These are phyloP conservation scores for Aspergillus ruber DNA, from an alignment of 2,329 filamentous ascomycete genomes.

Conservation along the genomic window DNA sequence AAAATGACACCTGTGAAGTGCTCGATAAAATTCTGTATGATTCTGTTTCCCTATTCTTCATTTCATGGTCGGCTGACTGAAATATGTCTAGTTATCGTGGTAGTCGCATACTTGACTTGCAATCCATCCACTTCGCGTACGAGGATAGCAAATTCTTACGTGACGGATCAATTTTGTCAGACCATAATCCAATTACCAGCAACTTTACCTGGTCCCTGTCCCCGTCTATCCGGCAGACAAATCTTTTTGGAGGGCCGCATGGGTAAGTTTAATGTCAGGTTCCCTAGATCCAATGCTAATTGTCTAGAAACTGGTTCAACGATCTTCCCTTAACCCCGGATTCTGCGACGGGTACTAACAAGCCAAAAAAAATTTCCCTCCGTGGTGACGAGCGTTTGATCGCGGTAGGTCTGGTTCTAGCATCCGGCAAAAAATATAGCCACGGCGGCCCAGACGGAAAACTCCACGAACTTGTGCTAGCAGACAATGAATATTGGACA, in stretches of 20 bases:
- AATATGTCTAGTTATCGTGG: conserved; percentile 15
- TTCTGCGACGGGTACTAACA: conserved; percentile 25
- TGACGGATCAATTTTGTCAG: conserved; percentile 53
- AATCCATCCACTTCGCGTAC: conserved; percentile 43
- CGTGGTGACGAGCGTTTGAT: conserved; percentile 47
- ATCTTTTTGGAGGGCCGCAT: conserved; percentile 22
- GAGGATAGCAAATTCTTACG: conserved; percentile 53
- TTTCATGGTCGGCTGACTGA: background rate
- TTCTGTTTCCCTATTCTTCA: conserved; percentile 5
- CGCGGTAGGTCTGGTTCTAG: conserved; percentile 43
- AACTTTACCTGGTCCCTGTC: conserved; percentile 34
- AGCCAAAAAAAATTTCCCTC: conserved; percentile 27
- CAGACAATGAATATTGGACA: conserved; percentile 44
- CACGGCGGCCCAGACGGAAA: conserved; percentile 53
- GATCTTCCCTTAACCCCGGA: conserved; percentile 41
- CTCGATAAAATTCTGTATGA: conserved; percentile 58
- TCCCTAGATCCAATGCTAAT: background rate
- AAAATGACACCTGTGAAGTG: conserved; percentile 53
- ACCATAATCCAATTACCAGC: conserved; percentile 55
- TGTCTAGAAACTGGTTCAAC: conserved; percentile 45
- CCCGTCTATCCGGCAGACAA: conserved; percentile 43
- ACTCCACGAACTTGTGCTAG: conserved; percentile 39
- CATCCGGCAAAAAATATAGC: conserved; percentile 43
- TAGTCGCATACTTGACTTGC: conserved; percentile 45
- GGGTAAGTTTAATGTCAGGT: conserved; percentile 7